Evolutionary conservation across 2,329 filamentous ascomycete genomes (phyloP).

Genomic region (Sporothrix mexicana): DNA sequence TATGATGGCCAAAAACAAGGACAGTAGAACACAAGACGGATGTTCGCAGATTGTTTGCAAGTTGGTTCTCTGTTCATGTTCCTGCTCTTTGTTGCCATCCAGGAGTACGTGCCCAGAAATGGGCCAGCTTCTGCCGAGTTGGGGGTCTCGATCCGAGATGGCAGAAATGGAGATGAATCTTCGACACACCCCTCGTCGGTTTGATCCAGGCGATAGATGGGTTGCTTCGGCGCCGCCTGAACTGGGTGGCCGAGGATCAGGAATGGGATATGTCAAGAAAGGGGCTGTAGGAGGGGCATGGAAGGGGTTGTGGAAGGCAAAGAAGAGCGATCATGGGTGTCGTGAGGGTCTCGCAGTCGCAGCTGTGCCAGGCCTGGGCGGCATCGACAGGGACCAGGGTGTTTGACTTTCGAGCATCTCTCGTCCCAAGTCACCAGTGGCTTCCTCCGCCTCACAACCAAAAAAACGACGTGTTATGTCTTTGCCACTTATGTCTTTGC

Average conservation of each 20-base stretch:
- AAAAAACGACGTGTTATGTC: conserved; percentile 5
- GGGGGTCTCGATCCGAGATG: conserved; percentile 17
- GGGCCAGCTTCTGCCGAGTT: conserved; percentile 1
- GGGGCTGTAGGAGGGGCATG: conserved; percentile 10
- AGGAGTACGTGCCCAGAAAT: neutral
- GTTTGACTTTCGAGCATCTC: conserved; percentile 4
- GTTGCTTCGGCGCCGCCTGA: neutral
- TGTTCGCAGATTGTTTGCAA: neutral
- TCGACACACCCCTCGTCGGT: conserved; percentile 16
- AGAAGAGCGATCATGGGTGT: conserved; percentile 14
- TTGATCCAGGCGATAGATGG: conserved; percentile 21
- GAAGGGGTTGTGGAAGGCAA: conserved; percentile 12
- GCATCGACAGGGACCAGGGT: conserved; percentile 30
- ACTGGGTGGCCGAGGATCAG: conserved; percentile 8
- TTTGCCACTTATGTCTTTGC: neutral
- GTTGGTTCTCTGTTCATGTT: no score
- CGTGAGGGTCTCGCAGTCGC: conserved; percentile 20
- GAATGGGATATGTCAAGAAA: neutral
- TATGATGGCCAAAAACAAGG: neutral
- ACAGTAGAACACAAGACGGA: neutral
- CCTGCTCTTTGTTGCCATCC: neutral
- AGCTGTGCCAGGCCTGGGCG: conserved; percentile 11
- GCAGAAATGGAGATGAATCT: neutral
- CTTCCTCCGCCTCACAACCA: neutral
- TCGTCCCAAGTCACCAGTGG: neutral